These are phyloP conservation scores for Malus hybrid DNA, from an alignment of 331 rosid genomes.

Conservation along the genomic window DNA sequence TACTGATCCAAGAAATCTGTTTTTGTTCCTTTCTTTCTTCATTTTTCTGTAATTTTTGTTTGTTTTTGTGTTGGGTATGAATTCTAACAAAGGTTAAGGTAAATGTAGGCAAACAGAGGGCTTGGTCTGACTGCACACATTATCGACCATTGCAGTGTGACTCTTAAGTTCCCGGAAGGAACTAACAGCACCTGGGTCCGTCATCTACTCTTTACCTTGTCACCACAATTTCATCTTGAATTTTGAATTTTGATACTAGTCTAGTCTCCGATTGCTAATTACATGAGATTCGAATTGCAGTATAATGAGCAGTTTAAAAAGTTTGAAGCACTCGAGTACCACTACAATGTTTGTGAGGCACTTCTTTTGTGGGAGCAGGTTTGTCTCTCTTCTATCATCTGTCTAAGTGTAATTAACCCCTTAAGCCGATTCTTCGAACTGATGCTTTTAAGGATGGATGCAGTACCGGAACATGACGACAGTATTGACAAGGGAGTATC, in stretches of 20 bases:
- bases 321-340: conserved; percentile 80
- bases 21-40: not conserved
- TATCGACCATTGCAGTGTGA: conserved; percentile 69
- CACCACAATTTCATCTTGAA: not conserved
- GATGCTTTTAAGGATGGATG: conserved; percentile 26
- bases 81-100: conserved; percentile 17
- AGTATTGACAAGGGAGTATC: conserved; percentile 86
- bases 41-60: not conserved
- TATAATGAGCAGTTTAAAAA: conserved; percentile 78
- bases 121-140: conserved; percentile 86
- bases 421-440: conserved; percentile 8
- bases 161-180: conserved; percentile 75
- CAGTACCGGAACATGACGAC: conserved; percentile 99
- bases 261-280: conserved; percentile 12
- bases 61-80: not conserved
- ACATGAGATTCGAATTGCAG: conserved; percentile 36
- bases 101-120: conserved; percentile 79
- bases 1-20: not conserved
- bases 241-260: not conserved
- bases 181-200: conserved; percentile 97
- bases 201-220: conserved; percentile 8
- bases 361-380: conserved; percentile 96
- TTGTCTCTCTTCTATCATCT: conserved; percentile 1
- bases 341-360: conserved; percentile 73
- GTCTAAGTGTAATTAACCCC: not conserved